Base-by-base conservation (phyloP, 768 basidiomycete genomes). In the Porpolomopsis calyptriformis region DNA sequence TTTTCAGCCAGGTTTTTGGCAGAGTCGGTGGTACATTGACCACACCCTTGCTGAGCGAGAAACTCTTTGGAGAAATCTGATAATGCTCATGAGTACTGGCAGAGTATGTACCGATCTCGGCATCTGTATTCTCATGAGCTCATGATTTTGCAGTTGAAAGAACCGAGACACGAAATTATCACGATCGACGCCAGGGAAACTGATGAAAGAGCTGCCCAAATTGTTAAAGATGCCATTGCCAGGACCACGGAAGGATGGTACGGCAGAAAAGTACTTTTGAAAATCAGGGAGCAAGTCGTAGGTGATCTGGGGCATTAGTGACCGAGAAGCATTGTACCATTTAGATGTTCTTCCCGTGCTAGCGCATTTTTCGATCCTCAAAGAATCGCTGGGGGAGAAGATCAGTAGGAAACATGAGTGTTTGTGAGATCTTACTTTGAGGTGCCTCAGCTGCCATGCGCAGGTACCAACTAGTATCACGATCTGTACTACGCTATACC, bases 401-500 rank as follows among this genome's bases (percentile, higher is more conserved):
- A 46, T 31, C 49, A 53, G 43, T 16, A 27, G 40, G 40, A 42
- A 45, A 26, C 19, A 37, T 25, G 22, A 5, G 38, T 2, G 26
- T 18, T 8, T 2, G 2, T 35, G 14, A 26, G 10, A 18, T 23
- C 35, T 43, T 45, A 90, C 88, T 70, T 80, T 87, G 48, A 99
- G 69, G 73, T 97, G 88, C 57, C 87, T 72, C 59, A 96, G 68
- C 63, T 98, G 96, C 93, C 94, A 97, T 24, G 77, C 70, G 56
- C 89, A 97, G 2, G 93, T 94, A 14, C 68, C 76, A 37, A 97
- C 62, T 35, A 99, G 65, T 9, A 94, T 82, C 11, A 74, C 64
- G 48, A 98, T 89, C 71, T 99, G 94, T 26, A 78, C 73, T 22
- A 97, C 39, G 56, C 82, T 91, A 64, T 96, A 98, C 89, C 90